Conservation (phyloP, 2,329 filamentous ascomycete genomes). For the Penicillium sp. region DNA sequence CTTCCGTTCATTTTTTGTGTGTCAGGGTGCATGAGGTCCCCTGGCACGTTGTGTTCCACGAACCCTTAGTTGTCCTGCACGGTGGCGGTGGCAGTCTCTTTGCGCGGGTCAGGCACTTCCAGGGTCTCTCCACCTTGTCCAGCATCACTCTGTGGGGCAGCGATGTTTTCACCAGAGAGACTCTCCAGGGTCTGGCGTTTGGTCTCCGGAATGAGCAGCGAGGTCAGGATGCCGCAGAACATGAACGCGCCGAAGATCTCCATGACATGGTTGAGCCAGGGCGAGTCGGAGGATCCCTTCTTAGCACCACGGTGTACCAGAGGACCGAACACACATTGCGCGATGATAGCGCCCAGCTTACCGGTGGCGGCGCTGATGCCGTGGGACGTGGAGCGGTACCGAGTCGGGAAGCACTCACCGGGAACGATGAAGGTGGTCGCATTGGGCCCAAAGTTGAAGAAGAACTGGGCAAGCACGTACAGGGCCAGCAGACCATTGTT, state of each 20-base stretch:
- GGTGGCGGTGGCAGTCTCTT: background rate
- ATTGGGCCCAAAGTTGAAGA: constrained; percentile 55
- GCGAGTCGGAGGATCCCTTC: constrained; percentile 50
- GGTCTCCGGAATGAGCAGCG: constrained; percentile 73
- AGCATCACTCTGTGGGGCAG: constrained; percentile 7
- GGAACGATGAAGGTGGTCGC: constrained; percentile 63
- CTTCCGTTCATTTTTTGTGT: too few relatives aligned
- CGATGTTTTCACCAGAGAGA: constrained; percentile 60
- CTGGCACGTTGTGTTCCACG: background rate
- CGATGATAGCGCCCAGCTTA: constrained; percentile 66
- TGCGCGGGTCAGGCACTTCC: background rate
- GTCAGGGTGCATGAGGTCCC: too few relatives aligned
- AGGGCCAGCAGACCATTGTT: constrained; percentile 56
- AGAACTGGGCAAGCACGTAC: constrained; percentile 64
- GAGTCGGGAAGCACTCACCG: constrained; percentile 63
- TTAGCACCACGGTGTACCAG: constrained; percentile 58
- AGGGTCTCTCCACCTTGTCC: constrained; percentile 49
- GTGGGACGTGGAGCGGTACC: constrained; percentile 63
- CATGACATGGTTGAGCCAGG: constrained; percentile 71
- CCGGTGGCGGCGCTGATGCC: constrained; percentile 65
- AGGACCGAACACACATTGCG: constrained; percentile 63
- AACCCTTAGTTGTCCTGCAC: background rate
- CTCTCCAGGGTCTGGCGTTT: constrained; percentile 71
- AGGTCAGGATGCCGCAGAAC: constrained; percentile 66
- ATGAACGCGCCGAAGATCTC: constrained; percentile 79